These are phyloP conservation scores for Firmiana major DNA, from an alignment of 345 rosid species.

Conservation along the genomic window DNA sequence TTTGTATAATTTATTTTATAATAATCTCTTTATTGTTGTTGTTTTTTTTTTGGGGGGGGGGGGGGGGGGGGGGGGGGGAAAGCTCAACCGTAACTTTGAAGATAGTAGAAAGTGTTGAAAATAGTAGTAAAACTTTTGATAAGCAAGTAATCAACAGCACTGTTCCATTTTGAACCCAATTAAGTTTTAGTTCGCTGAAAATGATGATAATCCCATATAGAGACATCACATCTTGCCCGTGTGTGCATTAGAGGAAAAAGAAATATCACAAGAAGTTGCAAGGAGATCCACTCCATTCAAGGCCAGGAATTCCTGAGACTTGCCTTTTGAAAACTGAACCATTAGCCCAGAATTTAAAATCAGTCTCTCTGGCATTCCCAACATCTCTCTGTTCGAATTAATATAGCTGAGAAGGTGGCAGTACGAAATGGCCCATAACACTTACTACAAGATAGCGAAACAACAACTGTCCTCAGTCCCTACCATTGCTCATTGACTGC, in stretches of 20 bases:
- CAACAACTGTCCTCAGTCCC: too few relatives aligned
- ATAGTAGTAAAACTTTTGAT: background rate
- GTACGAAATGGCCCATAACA: background rate
- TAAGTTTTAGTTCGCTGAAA: background rate
- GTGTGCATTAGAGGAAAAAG: background rate
- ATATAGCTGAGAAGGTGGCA: background rate
- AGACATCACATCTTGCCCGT: background rate
- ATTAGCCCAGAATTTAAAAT: background rate
- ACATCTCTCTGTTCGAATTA: background rate
- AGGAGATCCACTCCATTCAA: background rate
- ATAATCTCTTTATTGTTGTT: too few relatives aligned
- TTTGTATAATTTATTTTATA: too few relatives aligned
- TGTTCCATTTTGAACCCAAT: background rate
- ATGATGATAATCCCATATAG: background rate
- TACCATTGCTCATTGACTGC: too few relatives aligned
- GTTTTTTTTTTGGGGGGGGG: too few relatives aligned
- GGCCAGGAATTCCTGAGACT: background rate
- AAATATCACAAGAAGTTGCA: background rate
- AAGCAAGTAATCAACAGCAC: background rate
- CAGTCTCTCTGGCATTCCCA: background rate
- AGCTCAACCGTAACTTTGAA: too few relatives aligned
- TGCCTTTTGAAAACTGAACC: background rate
- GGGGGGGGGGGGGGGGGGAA: too few relatives aligned
- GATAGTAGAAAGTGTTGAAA: background rate
- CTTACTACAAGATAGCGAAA: background rate